Percentiles rank a stretch among this genome's conserved stretches.
phyloP scores from a whole-genome alignment of 208 protist genomes.

The Acanthamoeba royreba region DNA sequence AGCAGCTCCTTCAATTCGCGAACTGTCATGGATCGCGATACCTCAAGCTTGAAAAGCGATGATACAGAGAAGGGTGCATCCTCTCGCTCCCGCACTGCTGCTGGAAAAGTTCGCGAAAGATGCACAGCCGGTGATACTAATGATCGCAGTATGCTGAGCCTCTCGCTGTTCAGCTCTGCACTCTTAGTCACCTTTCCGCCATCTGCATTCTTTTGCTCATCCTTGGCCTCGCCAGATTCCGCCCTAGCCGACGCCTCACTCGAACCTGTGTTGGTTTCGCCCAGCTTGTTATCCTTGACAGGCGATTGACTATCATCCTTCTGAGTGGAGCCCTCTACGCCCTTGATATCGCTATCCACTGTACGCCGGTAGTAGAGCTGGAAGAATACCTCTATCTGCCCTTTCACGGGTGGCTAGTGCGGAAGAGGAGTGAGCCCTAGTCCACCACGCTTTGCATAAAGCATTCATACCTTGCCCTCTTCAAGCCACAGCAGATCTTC shows the following conservation, averaged over 20 bases:
- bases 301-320: no score
- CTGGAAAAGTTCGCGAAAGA: neutral
- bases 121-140: neutral
- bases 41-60: neutral
- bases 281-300: neutral
- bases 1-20: neutral
- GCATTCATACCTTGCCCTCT: neutral
- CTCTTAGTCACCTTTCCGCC: neutral
- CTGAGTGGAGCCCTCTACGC: no score
- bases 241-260: no score
- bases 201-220: neutral
- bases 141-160: neutral
- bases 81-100: neutral
- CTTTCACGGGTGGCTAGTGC: neutral
- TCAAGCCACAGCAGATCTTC: slow-evolving; percentile 21
- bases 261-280: no score
- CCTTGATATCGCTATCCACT: no score
- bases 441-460: no score
- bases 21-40: neutral
- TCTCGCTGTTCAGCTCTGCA: neutral
- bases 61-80: neutral
- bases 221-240: no score
- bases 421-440: no score
- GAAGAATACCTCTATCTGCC: neutral
- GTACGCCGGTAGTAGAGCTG: neutral